Base-by-base conservation (phyloP, 1,284 basidiomycete species). In the Somion occarium region DNA sequence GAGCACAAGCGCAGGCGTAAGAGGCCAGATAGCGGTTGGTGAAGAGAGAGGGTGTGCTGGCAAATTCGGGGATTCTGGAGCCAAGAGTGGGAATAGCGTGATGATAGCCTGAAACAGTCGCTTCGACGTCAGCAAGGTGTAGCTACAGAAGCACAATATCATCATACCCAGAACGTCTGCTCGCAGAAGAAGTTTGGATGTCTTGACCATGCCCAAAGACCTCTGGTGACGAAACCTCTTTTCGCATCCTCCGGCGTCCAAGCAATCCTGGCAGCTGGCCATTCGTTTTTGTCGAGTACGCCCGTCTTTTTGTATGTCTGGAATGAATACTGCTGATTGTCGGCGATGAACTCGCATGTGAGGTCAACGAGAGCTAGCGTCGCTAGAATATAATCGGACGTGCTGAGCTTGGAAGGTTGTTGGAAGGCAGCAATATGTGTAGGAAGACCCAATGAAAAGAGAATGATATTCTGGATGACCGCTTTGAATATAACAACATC, bases 151-250 rank as follows among this genome's bases (percentile, higher is more conserved):
- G 19, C 19, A 50, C 30, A 15, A 7, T 7, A 34, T 34, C 15
- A 15, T 7, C 80, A 54, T 56, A 93, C 83, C 93, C 93, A 96
- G 70, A 94, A 93, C 5, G 73, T 69, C 69, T 95, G 93, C 65
- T 97, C 93, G 64, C 88, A 93, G 0, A 86, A 72, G 68, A 93
- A 95, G 67, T 97, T 97, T 18, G 95, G 93, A 66, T 98, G 95
- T 15, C 95, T 76, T 2, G 82, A 84, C 74, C 84, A 93, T 1
- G 82, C 79, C 89, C 91, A 98, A 9, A 98, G 69, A 1, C 94
- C 93, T 12, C 76, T 76, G 0, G 91, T 93, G 22, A 88, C 72
- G 66, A 98, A 98, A 1, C 95, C 95, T 4, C 93, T 76, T 57
- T 85, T 74, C 3, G 77, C 79, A 63, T 93, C 91, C 13, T 75